These are phyloP conservation scores for Aspergillus neotritici DNA, from an alignment of 2,329 filamentous ascomycete species.

Conservation along the genomic window DNA sequence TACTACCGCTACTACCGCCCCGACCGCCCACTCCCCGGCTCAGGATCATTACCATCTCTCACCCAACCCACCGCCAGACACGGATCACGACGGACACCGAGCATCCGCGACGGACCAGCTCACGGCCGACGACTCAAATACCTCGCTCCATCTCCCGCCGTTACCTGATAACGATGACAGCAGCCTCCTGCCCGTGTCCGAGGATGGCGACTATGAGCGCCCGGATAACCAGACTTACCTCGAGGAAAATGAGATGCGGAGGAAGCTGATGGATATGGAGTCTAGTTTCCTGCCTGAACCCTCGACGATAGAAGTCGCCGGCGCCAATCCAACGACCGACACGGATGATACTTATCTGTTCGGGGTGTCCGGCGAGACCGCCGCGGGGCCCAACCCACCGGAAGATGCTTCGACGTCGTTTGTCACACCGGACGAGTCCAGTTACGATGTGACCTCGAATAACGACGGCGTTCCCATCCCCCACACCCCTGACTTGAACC, in stretches of 20 bases:
- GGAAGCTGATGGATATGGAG: conserved; percentile 56
- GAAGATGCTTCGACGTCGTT: conserved; percentile 24
- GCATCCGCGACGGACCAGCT: conserved; percentile 14
- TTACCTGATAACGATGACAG: conserved; percentile 32
- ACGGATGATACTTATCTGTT: conserved; percentile 43
- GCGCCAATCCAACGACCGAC: conserved; percentile 23
- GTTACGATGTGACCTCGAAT: conserved; percentile 12
- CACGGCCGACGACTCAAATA: conserved; percentile 23
- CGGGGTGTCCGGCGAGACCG: conserved; percentile 28
- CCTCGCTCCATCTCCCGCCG: conserved; percentile 23
- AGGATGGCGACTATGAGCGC: conserved; percentile 31
- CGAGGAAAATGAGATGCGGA: conserved; percentile 55
- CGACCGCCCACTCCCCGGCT: too few species aligned
- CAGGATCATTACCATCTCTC: too few species aligned
- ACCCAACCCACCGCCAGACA: conserved; percentile 8
- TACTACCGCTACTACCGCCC: too few species aligned
- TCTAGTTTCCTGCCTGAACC: conserved; percentile 58
- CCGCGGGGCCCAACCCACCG: conserved; percentile 11
- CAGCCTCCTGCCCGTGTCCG: conserved; percentile 26
- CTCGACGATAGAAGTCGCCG: conserved; percentile 38
- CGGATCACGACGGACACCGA: conserved; percentile 14
- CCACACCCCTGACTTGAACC: conserved; percentile 14
- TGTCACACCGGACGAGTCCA: conserved; percentile 20
- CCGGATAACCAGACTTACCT: conserved; percentile 40
- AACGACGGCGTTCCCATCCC: conserved; percentile 16